Evolutionary conservation across 2,329 filamentous ascomycete genomes (phyloP).

Genomic region (Cladosporium cucumerinum): DNA sequence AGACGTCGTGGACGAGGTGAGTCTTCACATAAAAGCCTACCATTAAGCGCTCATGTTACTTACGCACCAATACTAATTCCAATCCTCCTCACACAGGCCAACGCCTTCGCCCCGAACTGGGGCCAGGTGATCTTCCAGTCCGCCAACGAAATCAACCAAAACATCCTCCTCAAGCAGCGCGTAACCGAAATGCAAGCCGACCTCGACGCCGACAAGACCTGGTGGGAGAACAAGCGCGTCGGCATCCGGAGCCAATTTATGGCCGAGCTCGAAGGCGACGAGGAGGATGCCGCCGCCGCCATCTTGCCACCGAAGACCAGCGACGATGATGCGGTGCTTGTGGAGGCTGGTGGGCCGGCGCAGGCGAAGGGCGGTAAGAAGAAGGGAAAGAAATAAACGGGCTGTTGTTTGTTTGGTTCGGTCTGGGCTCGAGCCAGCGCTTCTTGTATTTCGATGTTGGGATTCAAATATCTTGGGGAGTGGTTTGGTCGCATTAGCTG

Average conservation of each 20-base stretch:
- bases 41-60: not conserved
- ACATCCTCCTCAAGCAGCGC: conserved; percentile 69
- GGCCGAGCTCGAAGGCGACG: conserved; percentile 68
- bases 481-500: conserved; percentile 1
- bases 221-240: conserved; percentile 84
- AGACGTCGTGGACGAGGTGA: conserved; percentile 88
- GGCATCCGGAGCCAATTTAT: conserved; percentile 74
- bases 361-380: conserved; percentile 49
- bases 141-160: conserved; percentile 91
- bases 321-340: conserved; percentile 73
- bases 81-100: conserved; percentile 61
- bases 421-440: not conserved
- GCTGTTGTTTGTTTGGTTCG: not conserved
- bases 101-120: conserved; percentile 84
- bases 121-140: conserved; percentile 95
- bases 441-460: not conserved
- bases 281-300: conserved; percentile 34
- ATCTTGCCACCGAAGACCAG: conserved; percentile 37
- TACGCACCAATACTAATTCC: not conserved
- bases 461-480: not conserved
- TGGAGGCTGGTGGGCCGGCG: conserved; percentile 59
- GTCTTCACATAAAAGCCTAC: conserved; percentile 21
- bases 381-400: conserved; percentile 59
- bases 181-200: conserved; percentile 73
- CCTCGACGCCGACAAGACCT: conserved; percentile 71